Evolutionary conservation across 1,284 basidiomycete species (phyloP).

Genomic region (Neolentinus lepideus): DNA sequence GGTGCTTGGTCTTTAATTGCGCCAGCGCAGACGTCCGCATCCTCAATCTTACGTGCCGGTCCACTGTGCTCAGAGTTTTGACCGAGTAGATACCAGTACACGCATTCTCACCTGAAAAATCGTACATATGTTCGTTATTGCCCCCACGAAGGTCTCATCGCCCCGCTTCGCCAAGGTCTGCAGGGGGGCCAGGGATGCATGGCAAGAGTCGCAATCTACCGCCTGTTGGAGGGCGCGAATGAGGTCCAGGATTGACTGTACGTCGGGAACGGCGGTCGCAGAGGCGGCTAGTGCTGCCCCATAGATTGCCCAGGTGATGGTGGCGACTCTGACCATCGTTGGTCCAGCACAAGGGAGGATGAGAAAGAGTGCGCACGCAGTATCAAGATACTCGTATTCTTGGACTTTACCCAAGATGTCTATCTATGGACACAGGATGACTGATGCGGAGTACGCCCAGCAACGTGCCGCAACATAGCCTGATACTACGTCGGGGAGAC

Average conservation of each 20-base stretch:
- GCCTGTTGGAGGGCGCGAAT: slow-evolving; percentile 31
- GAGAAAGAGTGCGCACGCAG: not conserved
- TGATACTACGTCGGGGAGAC: not conserved
- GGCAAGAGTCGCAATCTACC: slow-evolving; percentile 38
- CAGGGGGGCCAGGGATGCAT: slow-evolving; percentile 34
- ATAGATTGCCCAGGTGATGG: not conserved
- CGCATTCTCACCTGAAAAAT: slow-evolving; percentile 23
- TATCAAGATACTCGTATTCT: not conserved
- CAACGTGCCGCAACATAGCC: not conserved
- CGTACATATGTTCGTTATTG: slow-evolving; percentile 35
- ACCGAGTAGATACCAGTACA: not conserved
- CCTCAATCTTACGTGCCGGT: slow-evolving; percentile 20
- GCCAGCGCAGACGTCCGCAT: slow-evolving; percentile 48
- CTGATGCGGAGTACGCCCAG: not conserved
- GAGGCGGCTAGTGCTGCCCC: not conserved
- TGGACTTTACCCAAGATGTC: not conserved
- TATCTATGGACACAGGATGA: not conserved
- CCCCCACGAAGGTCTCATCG: slow-evolving; percentile 30
- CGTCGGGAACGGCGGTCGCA: not conserved
- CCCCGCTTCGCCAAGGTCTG: slow-evolving; percentile 35
- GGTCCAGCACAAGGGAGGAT: not conserved
- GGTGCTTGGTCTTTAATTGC: slow-evolving; percentile 42
- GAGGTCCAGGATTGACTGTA: slow-evolving; percentile 20
- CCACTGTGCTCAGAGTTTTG: not conserved
- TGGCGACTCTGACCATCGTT: not conserved